These are phyloP conservation scores for Metschnikowia cerradonensis DNA, from an alignment of 805 yeast genomes.

Conservation along the genomic window DNA sequence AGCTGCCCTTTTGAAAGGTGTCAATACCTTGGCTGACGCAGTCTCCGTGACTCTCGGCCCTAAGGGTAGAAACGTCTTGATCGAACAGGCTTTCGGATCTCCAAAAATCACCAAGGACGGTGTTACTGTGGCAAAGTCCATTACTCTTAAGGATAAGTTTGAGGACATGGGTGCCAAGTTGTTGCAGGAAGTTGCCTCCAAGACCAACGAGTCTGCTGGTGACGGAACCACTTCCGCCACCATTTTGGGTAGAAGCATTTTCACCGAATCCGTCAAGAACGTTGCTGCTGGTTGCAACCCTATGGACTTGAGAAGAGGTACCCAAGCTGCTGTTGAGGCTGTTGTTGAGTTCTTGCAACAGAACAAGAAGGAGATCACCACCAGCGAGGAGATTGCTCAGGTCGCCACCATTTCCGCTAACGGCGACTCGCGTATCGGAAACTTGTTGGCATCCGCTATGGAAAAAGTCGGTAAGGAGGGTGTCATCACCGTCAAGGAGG, in stretches of 20 bases:
- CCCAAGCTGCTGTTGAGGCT: slow-evolving; percentile 94
- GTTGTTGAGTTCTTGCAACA: slow-evolving; percentile 79
- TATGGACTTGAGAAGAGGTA: slow-evolving; percentile 95
- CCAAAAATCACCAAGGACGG: slow-evolving; percentile 99
- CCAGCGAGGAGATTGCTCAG: slow-evolving; percentile 93
- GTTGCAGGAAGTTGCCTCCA: slow-evolving; percentile 93
- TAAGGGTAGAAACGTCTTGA: slow-evolving; percentile 93
- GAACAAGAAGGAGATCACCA: slow-evolving; percentile 89
- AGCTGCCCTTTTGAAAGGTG: slow-evolving; percentile 90
- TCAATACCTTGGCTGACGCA: slow-evolving; percentile 91
- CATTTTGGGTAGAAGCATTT: slow-evolving; percentile 90
- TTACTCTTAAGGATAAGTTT: slow-evolving; percentile 79
- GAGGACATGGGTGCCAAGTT: slow-evolving; percentile 96
- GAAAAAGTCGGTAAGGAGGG: slow-evolving; percentile 99
- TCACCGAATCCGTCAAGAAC: slow-evolving; percentile 91
- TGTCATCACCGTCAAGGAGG: slow-evolving; percentile 96
- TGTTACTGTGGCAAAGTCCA: slow-evolving; percentile 90
- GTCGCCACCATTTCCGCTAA: slow-evolving; percentile 98
- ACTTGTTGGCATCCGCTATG: slow-evolving; percentile 90
- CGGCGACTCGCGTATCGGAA: slow-evolving; percentile 91
- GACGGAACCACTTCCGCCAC: slow-evolving; percentile 99
- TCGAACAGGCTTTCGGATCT: slow-evolving; percentile 93
- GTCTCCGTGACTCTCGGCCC: slow-evolving; percentile 97
- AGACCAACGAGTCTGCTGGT: slow-evolving; percentile 96
- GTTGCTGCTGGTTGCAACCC: slow-evolving; percentile 99